Conservation (phyloP, 257 asterid species). For the Galeopsis tetrahit region DNA sequence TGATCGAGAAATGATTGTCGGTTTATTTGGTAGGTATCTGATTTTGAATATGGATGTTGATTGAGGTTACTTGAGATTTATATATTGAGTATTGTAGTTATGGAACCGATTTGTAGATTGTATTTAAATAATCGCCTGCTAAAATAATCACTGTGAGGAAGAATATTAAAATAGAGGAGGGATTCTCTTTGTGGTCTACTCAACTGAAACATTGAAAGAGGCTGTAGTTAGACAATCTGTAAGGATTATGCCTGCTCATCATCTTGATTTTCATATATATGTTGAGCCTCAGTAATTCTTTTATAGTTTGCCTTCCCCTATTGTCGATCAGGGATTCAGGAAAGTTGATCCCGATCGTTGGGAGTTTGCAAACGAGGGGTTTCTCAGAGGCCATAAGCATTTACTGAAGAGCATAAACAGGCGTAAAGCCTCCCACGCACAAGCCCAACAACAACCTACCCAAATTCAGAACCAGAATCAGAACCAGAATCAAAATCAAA, state of each 20-base stretch:
- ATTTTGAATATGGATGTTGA: background rate
- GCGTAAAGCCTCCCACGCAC: slow-evolving; percentile 60
- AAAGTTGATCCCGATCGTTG: slow-evolving; percentile 69
- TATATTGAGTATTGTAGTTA: background rate
- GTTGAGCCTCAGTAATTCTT: slow-evolving; percentile 42
- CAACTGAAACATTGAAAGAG: slow-evolving; percentile 10
- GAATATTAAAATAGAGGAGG: background rate
- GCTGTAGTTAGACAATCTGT: background rate
- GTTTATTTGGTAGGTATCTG: slow-evolving; percentile 9
- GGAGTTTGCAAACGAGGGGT: slow-evolving; percentile 71
- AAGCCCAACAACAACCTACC: slow-evolving; percentile 47
- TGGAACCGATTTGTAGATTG: background rate
- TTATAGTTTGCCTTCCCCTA: slow-evolving; percentile 51
- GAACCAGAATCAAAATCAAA: slow-evolving; percentile 39
- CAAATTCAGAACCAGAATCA: slow-evolving; percentile 38
- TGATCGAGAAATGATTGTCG: background rate
- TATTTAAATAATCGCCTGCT: background rate
- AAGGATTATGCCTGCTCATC: background rate
- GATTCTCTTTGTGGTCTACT: slow-evolving; percentile 9
- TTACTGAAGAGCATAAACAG: slow-evolving; percentile 66
- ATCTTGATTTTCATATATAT: slow-evolving; percentile 15
- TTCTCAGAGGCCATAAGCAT: slow-evolving; percentile 65
- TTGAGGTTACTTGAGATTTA: slow-evolving; percentile 7
- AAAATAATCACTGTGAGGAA: background rate
- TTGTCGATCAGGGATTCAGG: slow-evolving; percentile 63